Base-by-base conservation (phyloP, 2,329 filamentous ascomycete species). In the Apiospora malaysiana region DNA sequence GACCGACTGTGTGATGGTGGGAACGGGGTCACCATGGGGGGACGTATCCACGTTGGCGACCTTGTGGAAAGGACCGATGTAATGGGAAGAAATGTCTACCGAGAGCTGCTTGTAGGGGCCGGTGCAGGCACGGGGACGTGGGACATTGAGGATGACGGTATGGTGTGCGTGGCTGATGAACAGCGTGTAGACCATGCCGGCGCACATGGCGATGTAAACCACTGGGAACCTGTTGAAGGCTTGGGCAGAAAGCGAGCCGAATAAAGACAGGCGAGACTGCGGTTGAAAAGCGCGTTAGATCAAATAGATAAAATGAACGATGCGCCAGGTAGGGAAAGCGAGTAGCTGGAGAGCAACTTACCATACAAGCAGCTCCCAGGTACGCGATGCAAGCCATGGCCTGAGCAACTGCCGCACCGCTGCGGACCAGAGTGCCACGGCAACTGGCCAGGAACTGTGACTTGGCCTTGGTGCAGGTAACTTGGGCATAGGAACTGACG, bases 91-190 rank as follows among this genome's bases (percentile, higher is more conserved):
- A 8, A 63, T n/a, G 9, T 40, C 56, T 3, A 63, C 56, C 56
- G 56, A 63, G 0, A 63, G 32, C 56, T 63, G 32, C 56, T 63
- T 63, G 56, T 63, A 63, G 18, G 32, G 21, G 32, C 56, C 56
- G 4, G 18, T 9, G 32, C 56, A 63, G 18, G 56, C 56, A 12
- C 32, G 27, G 8, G 56, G 56, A 6, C 37, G 56, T 18, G 56
- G 56, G 18, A 63, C 56, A n/a, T 40, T 63, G 27, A 63, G 56
- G 9, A 63, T 18, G 21, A 40, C 56, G 3, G 21, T 40, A 32
- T 2, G 6, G 18, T 12, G 27, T 21, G 32, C 18, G 14, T 63
- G 9, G 32, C 3, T 18, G 18, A 40, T 4, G 56, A 21, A 32
- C 2, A 40, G 2, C 2, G 10, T 10, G 18, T 5, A n/a, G 49